Evolutionary conservation across 2,329 filamentous ascomycete genomes (phyloP).

Genomic region (Pestalotiopsis sp.): DNA sequence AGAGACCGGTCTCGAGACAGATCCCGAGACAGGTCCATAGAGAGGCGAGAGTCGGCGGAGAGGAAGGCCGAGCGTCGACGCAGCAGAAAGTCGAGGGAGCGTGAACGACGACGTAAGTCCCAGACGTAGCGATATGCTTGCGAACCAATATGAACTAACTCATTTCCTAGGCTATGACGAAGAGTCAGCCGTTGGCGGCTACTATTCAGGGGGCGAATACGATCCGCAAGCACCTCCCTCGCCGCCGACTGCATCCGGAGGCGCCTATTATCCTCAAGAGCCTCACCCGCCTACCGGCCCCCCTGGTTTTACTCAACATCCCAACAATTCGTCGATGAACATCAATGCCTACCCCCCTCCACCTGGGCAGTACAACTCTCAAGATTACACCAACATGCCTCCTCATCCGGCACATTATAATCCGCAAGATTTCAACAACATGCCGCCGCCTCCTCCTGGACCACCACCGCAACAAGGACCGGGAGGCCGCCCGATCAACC

Average conservation of each 20-base stretch:
- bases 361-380: constrained; percentile 19
- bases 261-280: constrained; percentile 28
- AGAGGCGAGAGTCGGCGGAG: constrained; percentile 30
- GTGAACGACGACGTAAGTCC: constrained; percentile 34
- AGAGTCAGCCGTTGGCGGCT: constrained; percentile 25
- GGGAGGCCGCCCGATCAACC: constrained; percentile 11
- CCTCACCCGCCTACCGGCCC: constrained; percentile 20
- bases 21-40: constrained; percentile 36
- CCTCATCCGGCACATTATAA: constrained; percentile 24
- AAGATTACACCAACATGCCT: constrained; percentile 28
- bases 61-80: constrained; percentile 27
- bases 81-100: constrained; percentile 37
- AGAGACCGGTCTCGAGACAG: constrained; percentile 30
- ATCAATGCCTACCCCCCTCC: constrained; percentile 27
- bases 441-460: constrained; percentile 29
- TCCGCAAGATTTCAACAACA: constrained; percentile 29
- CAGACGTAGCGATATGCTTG: background rate
- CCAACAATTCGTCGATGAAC: constrained; percentile 30
- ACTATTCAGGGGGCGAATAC: constrained; percentile 21
- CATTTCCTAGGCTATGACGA: constrained; percentile 31
- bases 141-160: background rate
- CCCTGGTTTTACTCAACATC: constrained; percentile 29
- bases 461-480: constrained; percentile 21
- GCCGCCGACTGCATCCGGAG: constrained; percentile 32
- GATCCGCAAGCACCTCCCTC: constrained; percentile 27